phyloP scores from a whole-genome alignment of 805 yeast species.

The Schwanniomyces yamadae region DNA sequence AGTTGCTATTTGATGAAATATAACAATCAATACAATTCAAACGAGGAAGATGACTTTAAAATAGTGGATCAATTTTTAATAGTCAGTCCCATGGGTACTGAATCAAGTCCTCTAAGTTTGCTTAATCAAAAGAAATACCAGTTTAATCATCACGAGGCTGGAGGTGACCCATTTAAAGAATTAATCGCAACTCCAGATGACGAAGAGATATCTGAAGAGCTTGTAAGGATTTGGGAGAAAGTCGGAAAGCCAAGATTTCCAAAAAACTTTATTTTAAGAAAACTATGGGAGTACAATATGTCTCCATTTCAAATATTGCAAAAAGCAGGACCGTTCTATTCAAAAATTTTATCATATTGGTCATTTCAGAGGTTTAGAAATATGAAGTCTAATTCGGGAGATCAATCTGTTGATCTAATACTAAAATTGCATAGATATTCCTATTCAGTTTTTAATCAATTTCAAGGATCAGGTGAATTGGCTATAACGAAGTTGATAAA shows the following conservation, averaged over 20 bases:
- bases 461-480: slow-evolving; percentile 43
- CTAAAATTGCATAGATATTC: slow-evolving; percentile 40
- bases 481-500: slow-evolving; percentile 42
- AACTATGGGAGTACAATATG: slow-evolving; percentile 37
- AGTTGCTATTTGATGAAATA: slow-evolving; percentile 43
- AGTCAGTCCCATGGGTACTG: slow-evolving; percentile 47
- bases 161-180: slow-evolving; percentile 38
- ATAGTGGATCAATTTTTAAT: slow-evolving; percentile 23
- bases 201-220: slow-evolving; percentile 15
- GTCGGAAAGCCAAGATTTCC: slow-evolving; percentile 42
- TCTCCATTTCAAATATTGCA: slow-evolving; percentile 43
- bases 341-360: slow-evolving; percentile 42
- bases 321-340: slow-evolving; percentile 37
- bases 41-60: slow-evolving; percentile 7
- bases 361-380: slow-evolving; percentile 38
- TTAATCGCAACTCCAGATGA: slow-evolving; percentile 19
- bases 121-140: slow-evolving; percentile 29
- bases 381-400: slow-evolving; percentile 18
- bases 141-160: slow-evolving; percentile 32
- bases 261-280: slow-evolving; percentile 24
- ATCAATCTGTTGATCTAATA: slow-evolving; percentile 19
- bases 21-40: slow-evolving; percentile 16
- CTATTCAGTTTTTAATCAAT: slow-evolving; percentile 42
- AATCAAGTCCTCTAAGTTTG: slow-evolving; percentile 34
- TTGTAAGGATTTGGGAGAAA: slow-evolving; percentile 27